phyloP scores from a whole-genome alignment of 169 alveolate genomes.

The Plasmodium malariae region DNA sequence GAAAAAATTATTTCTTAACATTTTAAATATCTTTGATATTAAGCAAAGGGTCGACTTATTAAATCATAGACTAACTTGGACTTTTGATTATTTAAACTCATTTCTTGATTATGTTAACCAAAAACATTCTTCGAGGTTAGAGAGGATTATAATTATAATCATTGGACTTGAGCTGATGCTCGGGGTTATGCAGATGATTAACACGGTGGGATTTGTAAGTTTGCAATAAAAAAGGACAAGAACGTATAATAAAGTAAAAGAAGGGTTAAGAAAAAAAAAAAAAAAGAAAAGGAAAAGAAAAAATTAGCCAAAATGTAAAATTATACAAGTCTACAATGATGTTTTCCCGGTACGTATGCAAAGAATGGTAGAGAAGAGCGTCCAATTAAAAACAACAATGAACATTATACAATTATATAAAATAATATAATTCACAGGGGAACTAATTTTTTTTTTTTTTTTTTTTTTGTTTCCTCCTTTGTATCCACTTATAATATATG shows the following conservation, averaged over 20 bases:
- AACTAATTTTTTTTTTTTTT: not conserved
- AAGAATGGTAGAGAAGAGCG: not conserved
- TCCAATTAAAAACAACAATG: not conserved
- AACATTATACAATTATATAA: not conserved
- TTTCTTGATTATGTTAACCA: slow-evolving; percentile 83
- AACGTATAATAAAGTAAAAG: slow-evolving; percentile 4
- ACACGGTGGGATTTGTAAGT: slow-evolving; percentile 21
- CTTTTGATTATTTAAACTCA: slow-evolving; percentile 82
- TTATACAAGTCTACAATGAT: too few relatives aligned
- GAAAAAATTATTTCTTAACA: slow-evolving; percentile 75
- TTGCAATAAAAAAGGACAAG: not conserved
- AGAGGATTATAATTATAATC: slow-evolving; percentile 81
- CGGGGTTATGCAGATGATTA: slow-evolving; percentile 78
- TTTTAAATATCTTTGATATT: slow-evolving; percentile 77
- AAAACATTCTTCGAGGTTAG: slow-evolving; percentile 83
- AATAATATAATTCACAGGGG: not conserved
- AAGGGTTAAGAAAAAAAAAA: slow-evolving; percentile 3
- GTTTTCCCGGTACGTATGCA: too few relatives aligned
- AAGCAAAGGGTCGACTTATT: slow-evolving; percentile 82
- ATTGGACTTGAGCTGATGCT: slow-evolving; percentile 82
- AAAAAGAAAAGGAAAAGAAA: slow-evolving; percentile 6
- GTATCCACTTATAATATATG: too few relatives aligned
- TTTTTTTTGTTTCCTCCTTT: not conserved
- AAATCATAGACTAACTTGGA: slow-evolving; percentile 82
- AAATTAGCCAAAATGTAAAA: slow-evolving; percentile 9